Base-by-base conservation (phyloP, 768 basidiomycete genomes). In the Coprinopsis cinerea region DNA sequence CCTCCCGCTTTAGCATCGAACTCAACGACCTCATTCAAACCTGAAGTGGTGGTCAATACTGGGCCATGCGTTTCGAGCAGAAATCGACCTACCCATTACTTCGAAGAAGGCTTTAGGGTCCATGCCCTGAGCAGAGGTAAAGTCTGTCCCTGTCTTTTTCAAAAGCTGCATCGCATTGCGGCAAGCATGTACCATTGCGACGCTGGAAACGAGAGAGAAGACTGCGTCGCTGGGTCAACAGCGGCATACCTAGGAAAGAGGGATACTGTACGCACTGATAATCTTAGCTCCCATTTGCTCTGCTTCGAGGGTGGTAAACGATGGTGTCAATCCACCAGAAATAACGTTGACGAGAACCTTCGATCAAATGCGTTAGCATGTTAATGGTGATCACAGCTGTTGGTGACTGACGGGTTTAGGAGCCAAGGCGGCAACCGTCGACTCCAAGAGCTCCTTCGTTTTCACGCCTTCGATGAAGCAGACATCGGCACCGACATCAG, bases 401-500 rank as follows among this genome's bases (percentile, higher is more conserved):
- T 18, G 15, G 5, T 32, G 22, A 59, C 70, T 53, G 52, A 80
- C 85, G 1, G 86, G 86, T 56, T 83, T 87, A 3, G 86, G 86
- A 4, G 81, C 77, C 24, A 89, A 65, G 2, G 81, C 83, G 20
- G 74, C 73, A 40, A 89, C 81, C 9, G 86, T 86, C 1, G 69
- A 69, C 49, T 76, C 71, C 14, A 88, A 72, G 20, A 84, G 75
- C 39, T 84, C 80, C 40, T 80, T 74, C 1, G 78, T 83, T 63
- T 79, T 79, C 24, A 88, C 85, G 35, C 87, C 86, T 62, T 88
- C 86, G 28, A 88, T 87, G 65, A 89, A 90, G 63, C 85, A 88
- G 11, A 85, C 85, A 58, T 89, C 86, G 0, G 86, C 86, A 25
- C 86, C 86, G 9, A 77, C 82, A 51, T 82, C 82, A 0, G 83